Conservation (phyloP, 345 rosid genomes). For the Eucalyptus tenuipes region DNA sequence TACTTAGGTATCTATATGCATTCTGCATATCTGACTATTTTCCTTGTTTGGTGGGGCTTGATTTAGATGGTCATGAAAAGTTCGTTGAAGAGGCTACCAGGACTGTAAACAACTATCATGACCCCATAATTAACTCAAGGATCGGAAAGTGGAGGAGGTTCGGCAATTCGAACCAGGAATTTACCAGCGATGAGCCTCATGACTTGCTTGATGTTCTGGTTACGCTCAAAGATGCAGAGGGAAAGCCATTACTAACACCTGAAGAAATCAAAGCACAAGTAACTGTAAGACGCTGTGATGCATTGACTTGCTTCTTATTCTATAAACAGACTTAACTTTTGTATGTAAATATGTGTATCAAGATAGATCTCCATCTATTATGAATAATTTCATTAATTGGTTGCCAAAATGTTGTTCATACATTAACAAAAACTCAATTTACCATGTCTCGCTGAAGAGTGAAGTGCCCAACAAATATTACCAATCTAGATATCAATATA, state of each 20-base stretch:
- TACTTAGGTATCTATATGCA: constrained; percentile 10
- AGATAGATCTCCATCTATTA: too few species aligned
- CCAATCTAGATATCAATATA: too few species aligned
- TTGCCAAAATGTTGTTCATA: background rate
- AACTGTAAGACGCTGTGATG: background rate
- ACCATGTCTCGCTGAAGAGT: too few species aligned
- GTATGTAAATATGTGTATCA: too few species aligned
- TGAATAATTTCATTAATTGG: background rate
- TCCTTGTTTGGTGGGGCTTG: constrained; percentile 26
- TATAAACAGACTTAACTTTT: background rate
- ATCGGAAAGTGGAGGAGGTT: constrained; percentile 3
- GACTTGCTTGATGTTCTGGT: constrained; percentile 40
- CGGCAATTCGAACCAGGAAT: background rate
- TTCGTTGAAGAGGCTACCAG: background rate
- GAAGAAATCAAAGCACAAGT: too few species aligned
- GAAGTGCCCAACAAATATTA: too few species aligned
- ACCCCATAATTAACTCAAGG: constrained; percentile 34
- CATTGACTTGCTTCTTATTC: background rate
- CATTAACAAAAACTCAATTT: background rate
- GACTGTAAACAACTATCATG: constrained; percentile 21
- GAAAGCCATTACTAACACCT: too few species aligned
- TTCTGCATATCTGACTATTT: constrained; percentile 40
- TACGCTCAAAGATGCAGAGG: constrained; percentile 1
- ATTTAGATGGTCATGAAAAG: constrained; percentile 45
- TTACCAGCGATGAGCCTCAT: background rate